Base-by-base conservation (phyloP, 116 monocot species). In the Posidonia oceanica region DNA sequence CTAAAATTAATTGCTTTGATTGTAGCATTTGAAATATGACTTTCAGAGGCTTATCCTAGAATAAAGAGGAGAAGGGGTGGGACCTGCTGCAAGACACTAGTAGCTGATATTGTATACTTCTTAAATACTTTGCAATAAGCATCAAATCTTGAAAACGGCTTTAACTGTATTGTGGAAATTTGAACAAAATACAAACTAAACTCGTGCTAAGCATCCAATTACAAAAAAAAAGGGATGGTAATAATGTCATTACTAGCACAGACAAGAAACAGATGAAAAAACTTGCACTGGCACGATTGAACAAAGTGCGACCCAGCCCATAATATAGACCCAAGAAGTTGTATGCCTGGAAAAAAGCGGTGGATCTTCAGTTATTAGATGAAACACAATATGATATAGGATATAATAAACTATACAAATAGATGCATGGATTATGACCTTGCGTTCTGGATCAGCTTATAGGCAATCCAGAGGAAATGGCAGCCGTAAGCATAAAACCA, bases 271-370 rank as follows among this genome's bases (percentile, higher is more conserved):
- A 21, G 52, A 53, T 14, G 15, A 74, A 29, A 70, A 13, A 23
- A 39, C 89, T 83, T 78, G 90, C 90, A 84, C 85, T 94, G 63
- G 90, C 90, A 72, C 87, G 87, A 74, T 90, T 94, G 71, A 94
- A 83, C 68, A 94, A 94, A 14, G 94, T 94, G 37, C 90, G 90
- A 61, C 78, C 84, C 8, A 85, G 58, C 75, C 94, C 94, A 75
- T 90, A 87, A 78, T 94, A 90, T 16, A 90, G 76, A 52, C 85
- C 90, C 56, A 90, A 74, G 40, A 79, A 22, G 61, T 90, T 71
- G 74, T 94, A 94, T 53, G 87, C 90, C 94, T 90, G 76, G 61
- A 29, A 29, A 74, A 69, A 75, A 41, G 44, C 36, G 61, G 29
- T 48, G 18, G 11, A n/a, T 12, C 37, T 39, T 8, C 8, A 37